Conservation (phyloP, 495 filamentous ascomycete species). For the Penicillium argentinense region DNA sequence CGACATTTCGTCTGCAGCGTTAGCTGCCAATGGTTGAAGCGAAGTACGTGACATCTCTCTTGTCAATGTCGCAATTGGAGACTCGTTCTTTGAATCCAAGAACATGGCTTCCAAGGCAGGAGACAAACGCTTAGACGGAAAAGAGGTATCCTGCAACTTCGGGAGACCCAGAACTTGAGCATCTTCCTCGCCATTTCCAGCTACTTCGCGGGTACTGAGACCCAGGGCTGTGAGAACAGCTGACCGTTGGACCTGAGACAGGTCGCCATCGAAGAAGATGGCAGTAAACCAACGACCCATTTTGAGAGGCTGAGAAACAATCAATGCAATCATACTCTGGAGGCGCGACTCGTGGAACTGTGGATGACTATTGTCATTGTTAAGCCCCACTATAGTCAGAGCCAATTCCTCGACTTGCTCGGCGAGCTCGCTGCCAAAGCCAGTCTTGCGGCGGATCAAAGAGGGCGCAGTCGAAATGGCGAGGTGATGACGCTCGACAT, state of each 20-base stretch:
- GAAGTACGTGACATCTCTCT: constrained; percentile 64
- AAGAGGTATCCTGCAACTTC: constrained; percentile 45
- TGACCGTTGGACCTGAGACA: constrained; percentile 79
- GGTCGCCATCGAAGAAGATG: constrained; percentile 88
- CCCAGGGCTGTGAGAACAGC: constrained; percentile 80
- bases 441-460: constrained; percentile 84
- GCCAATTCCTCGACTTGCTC: constrained; percentile 84
- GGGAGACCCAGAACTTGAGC: constrained; percentile 40
- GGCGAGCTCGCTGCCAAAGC: constrained; percentile 81
- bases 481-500: constrained; percentile 79
- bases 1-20: constrained; percentile 62
- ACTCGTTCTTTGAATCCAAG: constrained; percentile 29
- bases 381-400: constrained; percentile 69
- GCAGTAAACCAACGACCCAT: constrained; percentile 84
- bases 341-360: constrained; percentile 72
- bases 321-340: constrained; percentile 80
- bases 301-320: constrained; percentile 70
- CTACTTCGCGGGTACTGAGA: constrained; percentile 82
- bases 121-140: constrained; percentile 74
- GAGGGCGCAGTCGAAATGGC: constrained; percentile 72
- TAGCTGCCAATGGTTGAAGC: constrained; percentile 74
- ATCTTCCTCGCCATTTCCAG: constrained; percentile 71
- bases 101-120: constrained; percentile 54
- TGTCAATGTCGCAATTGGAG: constrained; percentile 62
- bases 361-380: constrained; percentile 62